phyloP scores from a whole-genome alignment of 148 eudicot species.

The Fagopyrum homotropicum region DNA sequence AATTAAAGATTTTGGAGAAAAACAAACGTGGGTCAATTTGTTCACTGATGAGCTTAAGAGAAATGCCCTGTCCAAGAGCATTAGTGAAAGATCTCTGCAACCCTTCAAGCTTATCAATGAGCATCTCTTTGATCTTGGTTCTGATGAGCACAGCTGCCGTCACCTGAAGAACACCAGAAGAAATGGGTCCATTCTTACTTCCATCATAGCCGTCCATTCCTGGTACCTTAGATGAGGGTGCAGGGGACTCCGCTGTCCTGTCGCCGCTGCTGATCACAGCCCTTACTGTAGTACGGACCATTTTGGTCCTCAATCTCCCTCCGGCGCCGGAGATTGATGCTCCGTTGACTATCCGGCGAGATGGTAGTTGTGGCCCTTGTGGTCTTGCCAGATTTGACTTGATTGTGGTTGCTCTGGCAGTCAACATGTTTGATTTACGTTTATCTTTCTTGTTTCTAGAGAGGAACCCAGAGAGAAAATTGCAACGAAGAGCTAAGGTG shows the following conservation, averaged over 20 bases:
- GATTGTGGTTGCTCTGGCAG: conserved; percentile 7
- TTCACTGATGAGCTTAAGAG: conserved; percentile 66
- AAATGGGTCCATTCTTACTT: background rate
- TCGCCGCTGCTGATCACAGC: conserved; percentile 66
- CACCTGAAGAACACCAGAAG: conserved; percentile 31
- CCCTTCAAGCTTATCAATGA: conserved; percentile 60
- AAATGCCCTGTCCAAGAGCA: conserved; percentile 67
- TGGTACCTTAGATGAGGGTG: conserved; percentile 21
- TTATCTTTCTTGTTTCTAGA: background rate
- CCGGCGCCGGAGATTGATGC: conserved; percentile 18
- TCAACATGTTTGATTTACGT: background rate
- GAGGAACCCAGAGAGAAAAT: background rate
- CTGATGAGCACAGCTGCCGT: conserved; percentile 58
- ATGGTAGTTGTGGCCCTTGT: background rate
- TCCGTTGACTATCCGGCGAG: conserved; percentile 25
- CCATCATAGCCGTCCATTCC: background rate
- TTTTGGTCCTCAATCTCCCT: conserved; percentile 1
- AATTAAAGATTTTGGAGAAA: background rate
- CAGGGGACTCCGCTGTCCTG: conserved; percentile 25
- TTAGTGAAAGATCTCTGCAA: conserved; percentile 53
- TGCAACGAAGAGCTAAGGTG: background rate
- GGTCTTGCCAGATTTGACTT: conserved; percentile 1
- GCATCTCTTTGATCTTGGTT: conserved; percentile 65
- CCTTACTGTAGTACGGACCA: conserved; percentile 21
- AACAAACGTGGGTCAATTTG: conserved; percentile 64